Evolutionary conservation across 495 filamentous ascomycete genomes (phyloP).

Genomic region (Cetradonia linearis): DNA sequence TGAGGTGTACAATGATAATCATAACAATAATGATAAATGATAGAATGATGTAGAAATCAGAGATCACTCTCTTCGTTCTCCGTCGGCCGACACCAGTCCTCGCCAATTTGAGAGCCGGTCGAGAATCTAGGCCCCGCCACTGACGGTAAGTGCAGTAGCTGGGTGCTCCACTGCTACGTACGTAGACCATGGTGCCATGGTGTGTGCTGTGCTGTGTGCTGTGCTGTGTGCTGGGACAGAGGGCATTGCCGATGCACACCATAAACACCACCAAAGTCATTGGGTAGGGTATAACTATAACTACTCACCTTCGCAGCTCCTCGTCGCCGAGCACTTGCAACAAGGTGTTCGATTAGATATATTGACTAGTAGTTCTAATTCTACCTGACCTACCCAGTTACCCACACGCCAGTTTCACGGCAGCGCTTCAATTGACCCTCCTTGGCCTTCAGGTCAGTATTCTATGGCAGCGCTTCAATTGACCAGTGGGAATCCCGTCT

Average conservation of each 20-base stretch:
- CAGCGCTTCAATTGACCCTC: neutral
- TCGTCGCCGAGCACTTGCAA: neutral
- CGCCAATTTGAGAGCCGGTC: slow-evolving; percentile 7
- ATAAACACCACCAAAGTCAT: neutral
- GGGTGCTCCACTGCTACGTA: no score
- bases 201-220: no score
- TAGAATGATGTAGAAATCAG: slow-evolving; percentile 6
- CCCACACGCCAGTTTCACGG: neutral
- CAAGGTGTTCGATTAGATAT: neutral
- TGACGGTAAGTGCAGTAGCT: slow-evolving; percentile 6
- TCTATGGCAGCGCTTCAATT: slow-evolving; percentile 1
- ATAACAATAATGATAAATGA: neutral
- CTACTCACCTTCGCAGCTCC: neutral
- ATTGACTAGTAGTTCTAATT: no score
- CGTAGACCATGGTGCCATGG: no score
- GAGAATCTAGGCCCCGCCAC: slow-evolving; percentile 1
- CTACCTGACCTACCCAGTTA: neutral
- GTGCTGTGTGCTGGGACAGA: neutral
- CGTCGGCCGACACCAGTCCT: slow-evolving; percentile 5
- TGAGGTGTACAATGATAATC: neutral
- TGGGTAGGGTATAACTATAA: slow-evolving; percentile 5
- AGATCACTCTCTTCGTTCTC: neutral
- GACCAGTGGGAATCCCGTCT: neutral
- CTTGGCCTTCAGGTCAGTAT: neutral
- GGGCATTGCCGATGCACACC: neutral